Percentiles rank a stretch among this genome's conserved stretches.
These are phyloP conservation scores for Backusella luteola DNA, from an alignment of 192 early-diverging fungal species.

Conservation along the genomic window DNA sequence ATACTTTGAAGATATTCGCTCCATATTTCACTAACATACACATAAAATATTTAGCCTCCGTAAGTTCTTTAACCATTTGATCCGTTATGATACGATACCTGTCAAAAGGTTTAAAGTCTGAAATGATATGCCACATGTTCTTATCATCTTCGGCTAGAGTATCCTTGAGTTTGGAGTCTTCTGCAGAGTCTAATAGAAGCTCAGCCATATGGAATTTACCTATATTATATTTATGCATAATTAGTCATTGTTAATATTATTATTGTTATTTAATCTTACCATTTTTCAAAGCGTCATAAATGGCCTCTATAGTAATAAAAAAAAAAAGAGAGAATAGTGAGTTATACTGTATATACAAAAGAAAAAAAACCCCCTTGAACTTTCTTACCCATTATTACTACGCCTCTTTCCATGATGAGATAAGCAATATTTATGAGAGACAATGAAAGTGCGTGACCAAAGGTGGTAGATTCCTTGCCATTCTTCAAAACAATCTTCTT, in stretches of 20 bases:
- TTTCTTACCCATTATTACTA: slow-evolving; percentile 27
- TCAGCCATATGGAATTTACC: slow-evolving; percentile 53
- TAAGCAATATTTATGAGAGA: slow-evolving; percentile 48
- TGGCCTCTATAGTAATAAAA: slow-evolving; percentile 14
- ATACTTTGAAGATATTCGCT: slow-evolving; percentile 43
- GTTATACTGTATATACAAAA: not conserved
- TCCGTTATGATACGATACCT: not conserved
- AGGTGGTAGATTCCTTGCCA: slow-evolving; percentile 26
- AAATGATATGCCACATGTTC: slow-evolving; percentile 42
- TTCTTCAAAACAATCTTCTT: slow-evolving; percentile 30
- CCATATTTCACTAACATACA: slow-evolving; percentile 26
- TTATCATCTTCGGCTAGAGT: slow-evolving; percentile 8
- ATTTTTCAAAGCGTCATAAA: slow-evolving; percentile 36
- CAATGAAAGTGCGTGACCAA: slow-evolving; percentile 37
- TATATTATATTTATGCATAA: not conserved
- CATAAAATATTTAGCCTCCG: not conserved
- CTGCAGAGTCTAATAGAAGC: slow-evolving; percentile 29
- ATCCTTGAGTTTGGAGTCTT: not conserved
- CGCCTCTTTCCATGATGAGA: slow-evolving; percentile 46
- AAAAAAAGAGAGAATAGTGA: not conserved
- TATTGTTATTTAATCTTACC: slow-evolving; percentile 16
- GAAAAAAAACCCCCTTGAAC: not conserved
- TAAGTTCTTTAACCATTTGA: not conserved
- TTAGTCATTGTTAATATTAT: not conserved
- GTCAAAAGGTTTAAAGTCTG: slow-evolving; percentile 38